These are phyloP conservation scores for Wickerhamiella domercqiae DNA, from an alignment of 805 yeast genomes.

Conservation along the genomic window DNA sequence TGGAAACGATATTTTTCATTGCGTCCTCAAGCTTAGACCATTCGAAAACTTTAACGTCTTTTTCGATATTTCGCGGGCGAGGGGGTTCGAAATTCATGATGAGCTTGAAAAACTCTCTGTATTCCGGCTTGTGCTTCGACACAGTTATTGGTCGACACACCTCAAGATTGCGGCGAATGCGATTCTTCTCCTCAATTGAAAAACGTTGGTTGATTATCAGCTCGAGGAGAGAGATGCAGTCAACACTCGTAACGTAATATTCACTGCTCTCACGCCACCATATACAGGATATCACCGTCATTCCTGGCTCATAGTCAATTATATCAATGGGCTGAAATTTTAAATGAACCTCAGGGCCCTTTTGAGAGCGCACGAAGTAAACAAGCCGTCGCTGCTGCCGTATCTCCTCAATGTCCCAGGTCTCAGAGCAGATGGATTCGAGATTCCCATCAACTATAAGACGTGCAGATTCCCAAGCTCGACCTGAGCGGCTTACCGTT, in stretches of 20 bases:
- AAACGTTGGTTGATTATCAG: slow-evolving; percentile 39
- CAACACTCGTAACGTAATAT: slow-evolving; percentile 49
- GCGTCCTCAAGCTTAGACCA: slow-evolving; percentile 44
- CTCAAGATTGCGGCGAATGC: slow-evolving; percentile 53
- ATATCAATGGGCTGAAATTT: slow-evolving; percentile 26
- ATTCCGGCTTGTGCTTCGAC: slow-evolving; percentile 30
- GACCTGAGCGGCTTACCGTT: too few species aligned
- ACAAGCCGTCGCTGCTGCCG: slow-evolving; percentile 33
- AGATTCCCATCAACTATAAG: slow-evolving; percentile 18
- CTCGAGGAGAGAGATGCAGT: slow-evolving; percentile 42
- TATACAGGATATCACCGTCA: slow-evolving; percentile 43
- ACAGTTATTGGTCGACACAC: slow-evolving; percentile 47
- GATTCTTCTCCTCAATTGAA: slow-evolving; percentile 52
- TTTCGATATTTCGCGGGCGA: slow-evolving; percentile 53
- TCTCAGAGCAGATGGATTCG: slow-evolving; percentile 23
- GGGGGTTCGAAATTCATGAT: slow-evolving; percentile 51
- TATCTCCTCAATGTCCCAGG: slow-evolving; percentile 34
- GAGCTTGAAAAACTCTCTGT: slow-evolving; percentile 28
- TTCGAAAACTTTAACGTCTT: slow-evolving; percentile 50
- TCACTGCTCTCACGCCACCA: slow-evolving; percentile 36
- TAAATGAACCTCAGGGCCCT: slow-evolving; percentile 13
- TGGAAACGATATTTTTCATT: slow-evolving; percentile 39
- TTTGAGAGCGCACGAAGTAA: slow-evolving; percentile 26
- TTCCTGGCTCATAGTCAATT: slow-evolving; percentile 26
- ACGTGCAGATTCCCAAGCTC: slow-evolving; percentile 5